A percentile compares a stretch with the other conserved stretches of the same genome.
These are phyloP conservation scores for Boletus vermiculosoides DNA, from an alignment of 768 basidiomycete species.

Conservation along the genomic window DNA sequence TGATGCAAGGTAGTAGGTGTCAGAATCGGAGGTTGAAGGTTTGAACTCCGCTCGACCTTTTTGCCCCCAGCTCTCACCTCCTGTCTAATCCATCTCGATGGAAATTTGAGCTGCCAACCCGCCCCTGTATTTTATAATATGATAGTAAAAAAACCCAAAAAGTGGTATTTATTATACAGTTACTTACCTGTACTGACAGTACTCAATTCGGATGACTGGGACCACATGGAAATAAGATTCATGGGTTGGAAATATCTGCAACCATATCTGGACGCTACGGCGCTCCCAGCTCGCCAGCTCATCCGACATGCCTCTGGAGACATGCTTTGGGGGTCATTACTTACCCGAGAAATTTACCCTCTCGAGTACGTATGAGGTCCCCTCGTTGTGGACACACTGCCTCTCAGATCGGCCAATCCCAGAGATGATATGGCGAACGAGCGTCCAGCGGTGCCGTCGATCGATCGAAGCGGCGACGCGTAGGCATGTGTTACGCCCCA, in stretches of 20 bases:
- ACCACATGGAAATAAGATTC: not conserved
- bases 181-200: too few relatives aligned
- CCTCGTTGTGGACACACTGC: not conserved
- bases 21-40: slow-evolving; percentile 33
- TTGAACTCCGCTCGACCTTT: too few relatives aligned
- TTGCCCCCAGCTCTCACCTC: too few relatives aligned
- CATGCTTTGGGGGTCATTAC: not conserved
- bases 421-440: not conserved
- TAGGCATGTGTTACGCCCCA: not conserved
- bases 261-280: not conserved
- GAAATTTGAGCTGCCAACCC: too few relatives aligned
- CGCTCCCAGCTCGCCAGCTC: not conserved
- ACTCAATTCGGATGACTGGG: too few relatives aligned
- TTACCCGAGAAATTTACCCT: not conserved
- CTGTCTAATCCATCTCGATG: too few relatives aligned
- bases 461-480: too few relatives aligned
- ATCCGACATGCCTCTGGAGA: not conserved
- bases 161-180: too few relatives aligned
- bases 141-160: too few relatives aligned
- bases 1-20: not conserved
- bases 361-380: not conserved
- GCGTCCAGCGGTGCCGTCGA: not conserved
- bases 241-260: not conserved
- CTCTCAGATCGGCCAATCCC: not conserved
- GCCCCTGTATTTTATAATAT: too few relatives aligned